These are phyloP conservation scores for Orychophragmus violaceus DNA, from an alignment of 345 rosid genomes.

Conservation along the genomic window DNA sequence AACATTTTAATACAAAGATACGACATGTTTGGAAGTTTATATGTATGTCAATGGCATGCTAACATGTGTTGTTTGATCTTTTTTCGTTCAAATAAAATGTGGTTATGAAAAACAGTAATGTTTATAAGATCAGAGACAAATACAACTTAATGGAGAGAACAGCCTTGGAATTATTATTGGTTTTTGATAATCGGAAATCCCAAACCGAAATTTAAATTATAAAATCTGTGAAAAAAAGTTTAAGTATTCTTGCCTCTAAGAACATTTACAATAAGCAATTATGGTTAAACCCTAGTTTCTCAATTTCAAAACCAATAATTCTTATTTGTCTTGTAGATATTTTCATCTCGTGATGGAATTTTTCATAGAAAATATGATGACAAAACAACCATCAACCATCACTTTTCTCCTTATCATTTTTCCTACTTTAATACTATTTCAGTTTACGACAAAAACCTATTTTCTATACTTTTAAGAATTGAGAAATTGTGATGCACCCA, in stretches of 20 bases:
- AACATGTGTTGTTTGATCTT: not conserved
- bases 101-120: not conserved
- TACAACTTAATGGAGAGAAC: not conserved
- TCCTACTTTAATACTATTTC: no score
- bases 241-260: not conserved
- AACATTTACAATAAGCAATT: not conserved
- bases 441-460: no score
- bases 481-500: no score
- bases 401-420: no score
- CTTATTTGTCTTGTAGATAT: no score
- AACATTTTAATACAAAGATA: no score
- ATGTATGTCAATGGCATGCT: not conserved
- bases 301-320: not conserved
- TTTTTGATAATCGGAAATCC: not conserved
- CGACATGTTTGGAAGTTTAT: not conserved
- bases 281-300: not conserved
- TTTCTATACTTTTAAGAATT: no score
- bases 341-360: no score
- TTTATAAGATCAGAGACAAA: not conserved
- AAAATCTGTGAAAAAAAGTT: not conserved
- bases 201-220: not conserved
- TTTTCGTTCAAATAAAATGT: not conserved
- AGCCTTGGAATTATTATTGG: not conserved
- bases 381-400: no score
- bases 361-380: no score